These are phyloP conservation scores for Royoungia palumana DNA, from an alignment of 768 basidiomycete species.

Conservation along the genomic window DNA sequence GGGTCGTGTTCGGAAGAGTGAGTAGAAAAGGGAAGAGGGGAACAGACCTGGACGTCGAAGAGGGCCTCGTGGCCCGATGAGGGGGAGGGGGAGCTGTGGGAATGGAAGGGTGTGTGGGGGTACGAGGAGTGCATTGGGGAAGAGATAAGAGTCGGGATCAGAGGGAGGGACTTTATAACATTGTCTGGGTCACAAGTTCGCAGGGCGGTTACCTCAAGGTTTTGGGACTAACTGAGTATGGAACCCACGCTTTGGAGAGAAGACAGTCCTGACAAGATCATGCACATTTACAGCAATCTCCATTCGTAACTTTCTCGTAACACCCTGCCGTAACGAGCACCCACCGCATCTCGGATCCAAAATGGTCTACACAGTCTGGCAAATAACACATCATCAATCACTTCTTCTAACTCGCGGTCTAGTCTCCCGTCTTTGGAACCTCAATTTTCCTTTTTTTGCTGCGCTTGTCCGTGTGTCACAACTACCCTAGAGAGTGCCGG, in stretches of 20 bases:
- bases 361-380: too few relatives aligned
- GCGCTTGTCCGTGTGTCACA: too few relatives aligned
- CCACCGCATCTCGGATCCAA: conserved; percentile 15
- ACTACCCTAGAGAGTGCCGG: conserved; percentile 12
- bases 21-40: not conserved
- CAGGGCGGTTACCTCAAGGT: conserved; percentile 16
- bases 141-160: conserved; percentile 1
- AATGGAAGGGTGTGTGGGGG: not conserved
- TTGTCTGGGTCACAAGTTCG: conserved; percentile 19
- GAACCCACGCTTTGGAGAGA: conserved; percentile 32
- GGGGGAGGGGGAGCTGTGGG: too few relatives aligned
- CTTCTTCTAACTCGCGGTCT: too few relatives aligned
- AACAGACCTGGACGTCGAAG: conserved; percentile 25
- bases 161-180: conserved; percentile 29
- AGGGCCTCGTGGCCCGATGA: conserved; percentile 11
- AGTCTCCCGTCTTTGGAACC: too few relatives aligned
- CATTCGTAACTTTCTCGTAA: conserved; percentile 28
- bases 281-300: conserved; percentile 28
- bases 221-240: conserved; percentile 23
- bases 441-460: too few relatives aligned
- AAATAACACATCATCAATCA: too few relatives aligned
- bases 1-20: not conserved
- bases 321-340: conserved; percentile 25
- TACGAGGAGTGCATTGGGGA: conserved; percentile 17
- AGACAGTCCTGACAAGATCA: conserved; percentile 26